Evolutionary conservation across 2,329 filamentous ascomycete species (phyloP).

Genomic region (Talaromyces sp.): DNA sequence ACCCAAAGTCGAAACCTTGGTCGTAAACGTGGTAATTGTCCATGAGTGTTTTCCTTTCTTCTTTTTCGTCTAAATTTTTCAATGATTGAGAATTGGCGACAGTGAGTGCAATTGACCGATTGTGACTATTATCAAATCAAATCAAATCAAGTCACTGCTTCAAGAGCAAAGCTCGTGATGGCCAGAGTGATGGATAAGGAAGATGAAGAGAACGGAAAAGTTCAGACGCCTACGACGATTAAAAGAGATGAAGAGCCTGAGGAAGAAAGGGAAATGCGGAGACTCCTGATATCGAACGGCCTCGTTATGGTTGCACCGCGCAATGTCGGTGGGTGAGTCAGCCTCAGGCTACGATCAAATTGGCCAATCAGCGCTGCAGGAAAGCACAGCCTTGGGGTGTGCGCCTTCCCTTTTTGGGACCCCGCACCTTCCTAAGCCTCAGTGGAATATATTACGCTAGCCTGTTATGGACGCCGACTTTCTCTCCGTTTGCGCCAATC

Average conservation of each 20-base stretch:
- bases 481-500: neutral
- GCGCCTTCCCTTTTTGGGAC: slow-evolving; percentile 18
- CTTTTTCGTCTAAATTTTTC: neutral
- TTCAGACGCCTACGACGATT: neutral
- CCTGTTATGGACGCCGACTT: slow-evolving; percentile 19
- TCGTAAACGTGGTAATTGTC: slow-evolving; percentile 20
- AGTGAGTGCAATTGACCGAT: slow-evolving; percentile 14
- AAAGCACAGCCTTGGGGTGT: neutral
- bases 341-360: neutral
- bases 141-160: neutral
- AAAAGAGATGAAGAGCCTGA: neutral
- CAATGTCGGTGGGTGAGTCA: neutral
- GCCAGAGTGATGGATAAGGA: neutral
- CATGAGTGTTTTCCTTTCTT: neutral
- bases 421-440: slow-evolving; percentile 14
- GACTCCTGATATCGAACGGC: neutral
- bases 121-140: neutral
- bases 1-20: slow-evolving; percentile 37
- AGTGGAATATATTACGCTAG: neutral
- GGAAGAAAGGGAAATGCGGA: neutral
- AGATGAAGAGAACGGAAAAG: neutral
- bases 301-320: neutral
- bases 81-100: slow-evolving; percentile 15
- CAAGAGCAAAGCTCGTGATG: neutral
- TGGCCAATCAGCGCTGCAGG: neutral